A percentile compares a stretch with the other conserved stretches of the same genome.
Conservation (phyloP, 2,329 filamentous ascomycete genomes). For the Diaporthe batatas region DNA sequence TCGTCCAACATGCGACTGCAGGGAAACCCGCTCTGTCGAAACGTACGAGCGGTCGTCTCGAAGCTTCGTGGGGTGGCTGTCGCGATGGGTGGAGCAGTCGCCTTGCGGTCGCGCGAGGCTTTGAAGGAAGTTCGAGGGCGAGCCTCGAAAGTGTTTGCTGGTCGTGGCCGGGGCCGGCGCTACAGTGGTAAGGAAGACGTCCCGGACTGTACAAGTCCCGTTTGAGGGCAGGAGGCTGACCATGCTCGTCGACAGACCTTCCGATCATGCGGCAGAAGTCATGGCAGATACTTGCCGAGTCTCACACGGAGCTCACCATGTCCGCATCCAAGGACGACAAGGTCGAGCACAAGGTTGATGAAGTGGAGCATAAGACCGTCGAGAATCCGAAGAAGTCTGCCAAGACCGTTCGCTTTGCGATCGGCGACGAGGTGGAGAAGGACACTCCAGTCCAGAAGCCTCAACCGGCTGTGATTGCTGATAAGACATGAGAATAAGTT, state of each 20-base stretch:
- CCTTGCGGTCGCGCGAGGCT: background rate
- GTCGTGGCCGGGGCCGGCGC: background rate
- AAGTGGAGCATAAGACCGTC: background rate
- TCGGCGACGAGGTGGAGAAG: background rate
- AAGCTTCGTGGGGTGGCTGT: background rate
- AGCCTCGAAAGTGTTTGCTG: background rate
- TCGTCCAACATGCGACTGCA: background rate
- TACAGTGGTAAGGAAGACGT: background rate
- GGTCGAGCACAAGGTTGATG: background rate
- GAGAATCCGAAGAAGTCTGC: background rate
- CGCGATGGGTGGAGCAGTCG: background rate
- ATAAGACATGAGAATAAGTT: background rate
- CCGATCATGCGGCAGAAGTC: conserved; percentile 31
- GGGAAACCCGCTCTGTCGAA: background rate
- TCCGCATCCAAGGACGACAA: background rate
- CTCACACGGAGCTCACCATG: background rate
- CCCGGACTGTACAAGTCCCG: background rate
- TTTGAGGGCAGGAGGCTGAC: background rate
- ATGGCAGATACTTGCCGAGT: conserved; percentile 39
- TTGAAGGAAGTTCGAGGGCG: background rate
- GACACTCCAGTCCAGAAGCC: conserved; percentile 9
- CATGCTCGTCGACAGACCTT: conserved; percentile 24
- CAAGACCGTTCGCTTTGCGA: background rate
- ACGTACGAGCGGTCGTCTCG: background rate
- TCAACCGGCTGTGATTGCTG: conserved; percentile 3